Conservation (phyloP, 2,329 filamentous ascomycete genomes). For the Nakataea oryzae region DNA sequence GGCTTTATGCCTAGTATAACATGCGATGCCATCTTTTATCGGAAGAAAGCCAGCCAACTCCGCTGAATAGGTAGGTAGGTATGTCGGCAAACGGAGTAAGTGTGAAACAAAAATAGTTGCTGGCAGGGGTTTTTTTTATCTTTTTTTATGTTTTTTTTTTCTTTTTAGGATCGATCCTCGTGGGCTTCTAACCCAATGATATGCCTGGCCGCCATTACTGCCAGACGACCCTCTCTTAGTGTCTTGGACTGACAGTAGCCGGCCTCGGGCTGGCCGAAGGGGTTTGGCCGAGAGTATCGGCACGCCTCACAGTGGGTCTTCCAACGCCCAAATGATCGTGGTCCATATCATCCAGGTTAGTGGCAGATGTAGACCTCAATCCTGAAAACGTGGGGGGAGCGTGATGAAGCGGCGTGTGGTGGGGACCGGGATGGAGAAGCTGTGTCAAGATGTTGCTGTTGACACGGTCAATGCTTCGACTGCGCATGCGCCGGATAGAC, state of each 20-base stretch:
- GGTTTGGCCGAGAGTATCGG: not conserved
- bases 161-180: too few species aligned
- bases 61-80: not conserved
- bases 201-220: not conserved
- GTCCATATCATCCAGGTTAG: not conserved
- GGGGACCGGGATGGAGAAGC: constrained; percentile 38
- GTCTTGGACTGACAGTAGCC: not conserved
- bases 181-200: too few species aligned
- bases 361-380: not conserved
- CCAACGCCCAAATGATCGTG: not conserved
- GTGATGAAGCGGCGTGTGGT: constrained; percentile 4
- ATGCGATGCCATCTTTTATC: not conserved
- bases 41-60: not conserved
- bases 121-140: too few species aligned
- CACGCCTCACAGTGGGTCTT: not conserved
- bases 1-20: not conserved
- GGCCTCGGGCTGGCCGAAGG: not conserved
- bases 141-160: too few species aligned
- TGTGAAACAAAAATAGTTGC: not conserved
- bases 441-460: constrained; percentile 33
- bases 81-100: not conserved
- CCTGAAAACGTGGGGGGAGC: not conserved
- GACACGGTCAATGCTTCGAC: constrained; percentile 26
- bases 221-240: not conserved
- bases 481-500: constrained; percentile 17